Base-by-base conservation (phyloP, 257 asterid genomes). In the Nicotiana benthamiana region DNA sequence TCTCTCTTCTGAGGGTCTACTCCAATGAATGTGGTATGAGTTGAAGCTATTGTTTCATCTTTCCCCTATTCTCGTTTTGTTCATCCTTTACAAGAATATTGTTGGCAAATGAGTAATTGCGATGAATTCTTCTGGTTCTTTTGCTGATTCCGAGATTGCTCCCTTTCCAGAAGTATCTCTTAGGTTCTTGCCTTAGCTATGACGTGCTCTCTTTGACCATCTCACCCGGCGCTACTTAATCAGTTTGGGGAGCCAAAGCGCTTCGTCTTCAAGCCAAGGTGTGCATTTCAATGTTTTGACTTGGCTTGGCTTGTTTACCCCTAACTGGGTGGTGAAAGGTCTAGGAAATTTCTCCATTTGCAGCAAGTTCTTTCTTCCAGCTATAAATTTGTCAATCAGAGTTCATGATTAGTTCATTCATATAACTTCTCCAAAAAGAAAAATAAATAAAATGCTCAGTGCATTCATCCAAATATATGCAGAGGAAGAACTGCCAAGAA, bases 401-500 rank as follows among this genome's bases (percentile, higher is more conserved):
- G 20, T 74, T 74, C 61, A 28, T 26, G 51, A 20, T 74, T 59
- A 7, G 60, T 74, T 13, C 36, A 48, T 74, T 48, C 61, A 74
- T 26, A 43, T 74, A 26, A 48, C 59, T 48, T 74, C 4, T 46
- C 60, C 57, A 22, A 27, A 24, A 74, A 48, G 28, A 24, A 3
- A 6, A 20, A 15, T 4, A 6, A 12, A 15, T 22, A 48, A 48
- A 48, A 48, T 43, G 57, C 26, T 48, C 16, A 74, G 43, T 48
- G 43, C 79, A 70, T 26, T 74, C 52, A 26, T 54, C 79, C 40
- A 48, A 30, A 60, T 79, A 81, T 56, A 9, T 83, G 85, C 90
- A 91, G 97, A 87, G 64, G 85, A 88, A 89, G 80, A 89, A 77
- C 83, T 89, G 82, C 74, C 80, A 83, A 77, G 83, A 88, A 84